Evolutionary conservation across 2,329 filamentous ascomycete genomes (phyloP), one percentile per base, ranked within the genome.

Genomic region (Diaporthe batatas): DNA sequence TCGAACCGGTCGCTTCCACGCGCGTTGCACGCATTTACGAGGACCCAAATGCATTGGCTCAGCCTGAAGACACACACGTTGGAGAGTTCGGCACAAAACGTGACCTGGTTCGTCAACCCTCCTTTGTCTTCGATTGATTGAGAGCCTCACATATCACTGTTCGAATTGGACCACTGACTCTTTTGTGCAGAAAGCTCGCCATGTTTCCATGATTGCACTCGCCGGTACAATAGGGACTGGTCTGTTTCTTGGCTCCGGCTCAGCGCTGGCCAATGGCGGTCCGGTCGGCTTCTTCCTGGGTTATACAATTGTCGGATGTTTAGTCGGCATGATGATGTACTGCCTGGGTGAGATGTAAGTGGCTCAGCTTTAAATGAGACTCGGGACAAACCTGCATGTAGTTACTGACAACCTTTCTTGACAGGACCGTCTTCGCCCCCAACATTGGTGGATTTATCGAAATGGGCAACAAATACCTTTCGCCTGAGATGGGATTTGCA

Each of bases 201-300:
- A 78, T 71, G 75, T 78, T 10, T 76, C 76, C 34, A 78, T 79
- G 77, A 85, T 87, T 65, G 82, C 81, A 3, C 77, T 84, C 23
- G 83, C 82, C 7, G 83, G 83, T 11, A 84, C 82, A 4, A 80
- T 84, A 23, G 83, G 83, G 3, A 79, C 78, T 10, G 80, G 90
- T 4, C 80, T 92, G 8, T 92, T 92, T 75, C 83, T 92, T 7
- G 90, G 90, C 42, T 90, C 89, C 0, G 90, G 90, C 8, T 88
- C 88, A 77, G 87, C 89, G 6, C 80, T 92, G 49, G 85, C 88
- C 1, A 90, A 85, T 0, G 90, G 88, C 39, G 90, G 90, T 0
- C 90, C 90, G 5, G 89, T 87, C 0, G 88, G 88, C 4, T 85
- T 90, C 75, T 81, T 92, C 14, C 85, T 91, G 47, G 85, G 85